Conservation (phyloP, 2,329 filamentous ascomycete genomes). For the Onygenales sp. region DNA sequence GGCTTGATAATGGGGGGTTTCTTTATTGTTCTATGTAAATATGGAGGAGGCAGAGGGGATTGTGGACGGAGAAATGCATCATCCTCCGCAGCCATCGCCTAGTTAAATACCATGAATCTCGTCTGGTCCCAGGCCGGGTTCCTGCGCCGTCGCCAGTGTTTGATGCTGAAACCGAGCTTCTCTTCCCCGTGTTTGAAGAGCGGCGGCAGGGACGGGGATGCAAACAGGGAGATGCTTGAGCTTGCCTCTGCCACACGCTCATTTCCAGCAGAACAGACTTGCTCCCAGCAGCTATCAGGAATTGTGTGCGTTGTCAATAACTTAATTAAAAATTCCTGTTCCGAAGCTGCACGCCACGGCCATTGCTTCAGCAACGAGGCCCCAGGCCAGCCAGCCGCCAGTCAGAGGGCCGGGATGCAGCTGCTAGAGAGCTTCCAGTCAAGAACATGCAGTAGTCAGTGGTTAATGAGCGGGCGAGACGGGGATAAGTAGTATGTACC, state of each 20-base stretch:
- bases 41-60: too few species aligned
- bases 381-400: not conserved
- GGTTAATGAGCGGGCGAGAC: not conserved
- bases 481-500: not conserved
- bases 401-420: not conserved
- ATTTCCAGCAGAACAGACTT: too few species aligned
- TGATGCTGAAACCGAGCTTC: not conserved
- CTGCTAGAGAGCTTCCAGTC: not conserved
- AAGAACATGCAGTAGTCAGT: constrained; percentile 1
- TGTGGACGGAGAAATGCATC: too few species aligned
- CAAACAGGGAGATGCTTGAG: not conserved
- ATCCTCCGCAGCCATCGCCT: too few species aligned
- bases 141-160: not conserved
- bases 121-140: not conserved
- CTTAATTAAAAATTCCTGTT: not conserved
- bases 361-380: constrained; percentile 1
- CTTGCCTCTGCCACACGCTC: not conserved
- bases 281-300: too few species aligned
- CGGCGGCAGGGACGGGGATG: not conserved
- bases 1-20: too few species aligned
- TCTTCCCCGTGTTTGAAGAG: not conserved
- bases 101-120: too few species aligned
- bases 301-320: not conserved
- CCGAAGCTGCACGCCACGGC: not conserved
- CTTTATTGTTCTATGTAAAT: too few species aligned